Evolutionary conservation across 1,139 yeast genomes (phyloP).

Genomic region (Hansenula anomala): DNA sequence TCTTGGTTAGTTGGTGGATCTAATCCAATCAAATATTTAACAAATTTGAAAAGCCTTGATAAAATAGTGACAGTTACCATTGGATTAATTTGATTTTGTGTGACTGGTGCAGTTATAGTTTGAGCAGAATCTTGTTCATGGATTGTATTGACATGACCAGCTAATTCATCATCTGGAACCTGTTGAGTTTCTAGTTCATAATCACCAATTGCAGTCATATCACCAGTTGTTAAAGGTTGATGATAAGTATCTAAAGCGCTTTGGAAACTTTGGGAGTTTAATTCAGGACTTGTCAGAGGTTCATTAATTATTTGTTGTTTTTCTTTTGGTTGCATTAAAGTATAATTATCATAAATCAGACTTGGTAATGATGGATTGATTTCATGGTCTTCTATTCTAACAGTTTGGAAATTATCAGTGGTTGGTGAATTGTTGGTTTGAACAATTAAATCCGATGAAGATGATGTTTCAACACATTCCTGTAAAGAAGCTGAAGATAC

Average conservation of each 20-base stretch:
- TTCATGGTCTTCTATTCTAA: neutral
- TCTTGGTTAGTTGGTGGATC: neutral
- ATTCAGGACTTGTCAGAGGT: neutral
- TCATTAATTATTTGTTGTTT: neutral
- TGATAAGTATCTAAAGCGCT: constrained; percentile 1
- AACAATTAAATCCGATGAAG: too few relatives aligned
- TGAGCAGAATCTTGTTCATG: neutral
- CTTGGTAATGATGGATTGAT: neutral
- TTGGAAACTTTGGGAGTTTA: neutral
- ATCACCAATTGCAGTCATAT: neutral
- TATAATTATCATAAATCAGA: constrained; percentile 1
- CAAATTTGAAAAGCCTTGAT: neutral
- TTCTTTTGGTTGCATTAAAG: neutral
- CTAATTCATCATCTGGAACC: neutral
- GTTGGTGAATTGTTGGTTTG: too few relatives aligned
- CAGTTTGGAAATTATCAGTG: neutral
- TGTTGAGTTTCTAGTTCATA: neutral
- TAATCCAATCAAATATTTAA: neutral
- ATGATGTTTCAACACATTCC: neutral
- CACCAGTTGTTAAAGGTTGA: neutral
- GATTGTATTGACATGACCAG: too few relatives aligned
- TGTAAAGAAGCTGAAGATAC: neutral
- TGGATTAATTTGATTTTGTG: neutral
- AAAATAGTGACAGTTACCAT: neutral
- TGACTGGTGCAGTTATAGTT: constrained; percentile 1